Conservation (phyloP, 2,329 filamentous ascomycete species). For the Aphanoascus verrucosus region DNA sequence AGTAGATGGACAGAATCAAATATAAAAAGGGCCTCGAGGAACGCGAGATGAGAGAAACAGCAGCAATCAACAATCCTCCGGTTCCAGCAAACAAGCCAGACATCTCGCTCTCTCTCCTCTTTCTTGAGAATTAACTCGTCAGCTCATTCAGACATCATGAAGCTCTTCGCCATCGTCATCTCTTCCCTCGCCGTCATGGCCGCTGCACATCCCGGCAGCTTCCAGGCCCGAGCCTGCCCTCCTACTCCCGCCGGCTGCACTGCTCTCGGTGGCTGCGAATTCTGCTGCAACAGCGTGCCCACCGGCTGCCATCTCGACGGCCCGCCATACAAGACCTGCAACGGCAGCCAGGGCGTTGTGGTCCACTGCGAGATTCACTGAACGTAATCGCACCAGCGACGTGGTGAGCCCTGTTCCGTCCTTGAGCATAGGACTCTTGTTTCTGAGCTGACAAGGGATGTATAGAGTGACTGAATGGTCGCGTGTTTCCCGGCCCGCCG, state of each 20-base stretch:
- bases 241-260: background rate
- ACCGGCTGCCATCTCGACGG: conserved; percentile 4
- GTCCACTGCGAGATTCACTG: conserved; percentile 10
- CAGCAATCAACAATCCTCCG: background rate
- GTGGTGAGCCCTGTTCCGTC: no score
- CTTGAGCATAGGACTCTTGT: no score
- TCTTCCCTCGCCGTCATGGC: conserved; percentile 5
- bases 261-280: background rate
- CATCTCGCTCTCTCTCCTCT: background rate
- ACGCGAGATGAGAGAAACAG: background rate
- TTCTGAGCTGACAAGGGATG: no score
- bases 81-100: background rate
- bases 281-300: conserved; percentile 4
- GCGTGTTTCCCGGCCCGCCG: no score
- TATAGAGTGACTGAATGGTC: no score
- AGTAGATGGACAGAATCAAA: background rate
- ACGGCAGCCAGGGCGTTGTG: background rate
- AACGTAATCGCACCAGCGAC: background rate
- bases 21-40: conserved; percentile 5
- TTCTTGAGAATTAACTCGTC: background rate
- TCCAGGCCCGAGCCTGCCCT: background rate
- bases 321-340: conserved; percentile 5
- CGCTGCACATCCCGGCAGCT: background rate
- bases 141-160: conserved; percentile 3
- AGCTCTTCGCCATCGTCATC: conserved; percentile 4